Evolutionary conservation across 1,139 yeast genomes (phyloP), one percentile per base, ranked within the genome.

Genomic region (Blastobotrys malaysiensis): DNA sequence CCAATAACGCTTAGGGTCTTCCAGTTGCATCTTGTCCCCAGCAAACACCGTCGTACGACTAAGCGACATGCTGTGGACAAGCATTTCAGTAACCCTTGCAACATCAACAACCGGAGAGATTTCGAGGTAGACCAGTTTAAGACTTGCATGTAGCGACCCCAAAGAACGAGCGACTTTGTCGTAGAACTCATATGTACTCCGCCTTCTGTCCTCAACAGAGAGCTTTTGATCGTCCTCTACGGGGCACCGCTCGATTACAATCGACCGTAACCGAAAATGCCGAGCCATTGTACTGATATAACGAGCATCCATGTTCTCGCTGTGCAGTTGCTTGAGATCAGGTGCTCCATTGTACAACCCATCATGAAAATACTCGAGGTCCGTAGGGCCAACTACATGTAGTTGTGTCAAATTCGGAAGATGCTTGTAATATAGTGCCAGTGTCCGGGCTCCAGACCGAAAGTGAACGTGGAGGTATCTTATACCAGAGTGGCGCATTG

Each of bases 241-340:
- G 9, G 45, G 27, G 3, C 48, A 21, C 2, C 51, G 44, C 45
- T 51, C 53, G 19, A 51, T 27, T 26, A 51, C 16, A 16, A 51
- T 18, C 14, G 53, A 47, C 36, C 27, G 44, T 16, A 51, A 47
- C 4, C 51, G 53, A 18, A 51, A 51, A n/a, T 51, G 43, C 1
- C 27, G 44, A 27, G 51, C 48, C 53, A 51, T 51, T 9, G 39
- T 43, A 5, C 45, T 26, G 5, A 51, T 27, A 22, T 24, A 51
- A 1, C 45, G 48, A 1, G 53, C 51, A 6, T 6, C 11, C 47
- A 51, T 51, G n/a, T 51, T 31, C n/a, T 51, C 53, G 6, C 48
- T 47, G 16, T 51, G 53, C 16, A 51, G 36, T 19, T 51, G 51
- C 13, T 14, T 19, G 9, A 51, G 14, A 5, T 20, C 9, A 13